Evolutionary conservation across 2,329 filamentous ascomycete genomes (phyloP), one percentile per base, ranked within the genome.

Genomic region (Basipetospora chlamydospora): DNA sequence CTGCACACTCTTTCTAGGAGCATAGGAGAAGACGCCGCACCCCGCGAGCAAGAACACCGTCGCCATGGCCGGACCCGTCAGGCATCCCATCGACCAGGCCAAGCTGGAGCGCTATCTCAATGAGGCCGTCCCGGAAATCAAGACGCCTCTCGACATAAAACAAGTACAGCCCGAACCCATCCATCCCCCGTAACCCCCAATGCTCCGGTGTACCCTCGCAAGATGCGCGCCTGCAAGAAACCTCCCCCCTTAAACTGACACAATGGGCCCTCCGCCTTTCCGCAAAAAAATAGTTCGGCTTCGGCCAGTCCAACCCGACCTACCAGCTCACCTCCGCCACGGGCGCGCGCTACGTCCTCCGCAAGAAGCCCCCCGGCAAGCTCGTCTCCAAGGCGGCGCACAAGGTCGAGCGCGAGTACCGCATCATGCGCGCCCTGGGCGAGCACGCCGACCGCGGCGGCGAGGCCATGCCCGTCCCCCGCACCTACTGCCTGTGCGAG

Each of bases 351-450:
- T 94, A 79, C 60, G 90, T 98, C 23, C 72, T 96, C 64, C 84
- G 90, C 55, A 96, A 98, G 71, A 96, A 96, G 63, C 90, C 90
- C 1, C 88, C 90, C n/a, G 90, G 90, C 44, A 77, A 80, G 61
- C 77, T 98, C 26, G 70, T 96, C 34, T 94, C 85, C 48, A 85
- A 86, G 62, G 88, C 88, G 2, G 90, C 90, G 8, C 90, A 98
- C 64, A 82, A 88, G 56, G 88, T 98, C 50, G 90, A 98, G 62
- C 81, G 90, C 49, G 90, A 98, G 60, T 90, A 90, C 62, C 77
- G 80, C 50, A 81, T 96, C 51, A 81, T 96, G 51, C 75, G 83
- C 53, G 87, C 88, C 3, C 69, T 96, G 22, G 73, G 76, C 38
- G 44, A 63, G 37, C 92, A 84, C 15, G 76, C 83, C 52, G 32